A percentile compares a stretch with the other conserved stretches of the same genome.
These are phyloP conservation scores for Podosphaera aphanis DNA, from an alignment of 2,329 filamentous ascomycete genomes.

Conservation along the genomic window DNA sequence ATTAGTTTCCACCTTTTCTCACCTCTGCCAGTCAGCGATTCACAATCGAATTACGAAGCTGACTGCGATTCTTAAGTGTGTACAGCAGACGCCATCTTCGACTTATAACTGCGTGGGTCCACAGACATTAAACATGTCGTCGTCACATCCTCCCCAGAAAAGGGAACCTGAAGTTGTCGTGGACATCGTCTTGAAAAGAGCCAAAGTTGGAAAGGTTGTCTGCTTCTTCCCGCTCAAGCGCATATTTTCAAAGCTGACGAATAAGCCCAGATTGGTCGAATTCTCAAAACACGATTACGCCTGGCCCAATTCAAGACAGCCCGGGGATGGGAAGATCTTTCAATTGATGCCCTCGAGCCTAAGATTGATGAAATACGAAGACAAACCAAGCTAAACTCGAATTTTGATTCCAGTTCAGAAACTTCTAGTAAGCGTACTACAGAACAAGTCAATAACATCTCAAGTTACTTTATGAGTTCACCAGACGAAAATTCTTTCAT, in stretches of 20 bases:
- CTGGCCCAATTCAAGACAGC: slow-evolving; percentile 94
- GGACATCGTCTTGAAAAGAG: slow-evolving; percentile 47
- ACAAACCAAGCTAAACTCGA: slow-evolving; percentile 36
- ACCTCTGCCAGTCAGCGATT: too few relatives aligned
- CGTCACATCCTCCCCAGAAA: slow-evolving; percentile 17
- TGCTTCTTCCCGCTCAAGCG: slow-evolving; percentile 4
- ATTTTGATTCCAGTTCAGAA: slow-evolving; percentile 60
- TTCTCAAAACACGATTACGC: slow-evolving; percentile 78
- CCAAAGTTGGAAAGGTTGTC: slow-evolving; percentile 52
- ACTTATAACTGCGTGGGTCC: too few relatives aligned
- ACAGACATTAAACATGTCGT: too few relatives aligned
- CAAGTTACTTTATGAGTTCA: slow-evolving; percentile 44
- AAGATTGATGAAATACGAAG: slow-evolving; percentile 57
- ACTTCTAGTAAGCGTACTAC: slow-evolving; percentile 36
- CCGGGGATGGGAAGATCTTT: slow-evolving; percentile 81
- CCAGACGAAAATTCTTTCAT: slow-evolving; percentile 60
- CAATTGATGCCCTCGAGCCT: slow-evolving; percentile 65
- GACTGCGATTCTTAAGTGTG: too few relatives aligned
- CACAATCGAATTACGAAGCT: too few relatives aligned
- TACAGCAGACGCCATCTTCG: too few relatives aligned
- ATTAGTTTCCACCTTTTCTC: too few relatives aligned
- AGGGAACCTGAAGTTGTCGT: slow-evolving; percentile 40
- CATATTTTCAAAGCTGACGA: not conserved
- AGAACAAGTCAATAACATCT: slow-evolving; percentile 5
- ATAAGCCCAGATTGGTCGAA: slow-evolving; percentile 55